phyloP scores from a whole-genome alignment of 164 flowering plant genomes.

The Platanus orientalis region DNA sequence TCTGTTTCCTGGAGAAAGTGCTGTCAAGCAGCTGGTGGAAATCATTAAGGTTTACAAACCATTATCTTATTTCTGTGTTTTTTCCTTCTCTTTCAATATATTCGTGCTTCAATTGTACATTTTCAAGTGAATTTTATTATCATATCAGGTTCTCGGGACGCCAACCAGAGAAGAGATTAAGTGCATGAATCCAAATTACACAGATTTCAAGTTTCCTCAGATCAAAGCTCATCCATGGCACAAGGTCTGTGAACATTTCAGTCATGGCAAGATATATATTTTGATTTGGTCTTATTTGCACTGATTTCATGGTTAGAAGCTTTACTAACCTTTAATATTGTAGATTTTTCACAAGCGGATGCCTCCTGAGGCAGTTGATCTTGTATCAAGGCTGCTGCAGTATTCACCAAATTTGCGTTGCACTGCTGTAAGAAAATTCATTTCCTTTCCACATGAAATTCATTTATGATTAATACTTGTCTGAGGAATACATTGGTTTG shows the following conservation, averaged over 20 bases:
- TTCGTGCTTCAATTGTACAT: background rate
- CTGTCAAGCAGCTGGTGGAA: conserved; percentile 88
- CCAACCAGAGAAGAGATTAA: conserved; percentile 97
- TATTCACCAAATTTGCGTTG: conserved; percentile 90
- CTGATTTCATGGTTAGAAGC: background rate
- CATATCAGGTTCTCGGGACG: conserved; percentile 71
- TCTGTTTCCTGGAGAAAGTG: conserved; percentile 86
- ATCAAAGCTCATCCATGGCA: conserved; percentile 98
- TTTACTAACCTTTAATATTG: conserved; percentile 8
- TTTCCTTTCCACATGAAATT: background rate
- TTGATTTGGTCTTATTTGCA: conserved; percentile 3
- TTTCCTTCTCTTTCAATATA: background rate
- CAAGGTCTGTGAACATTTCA: conserved; percentile 50
- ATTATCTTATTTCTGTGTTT: background rate
- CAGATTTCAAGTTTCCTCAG: conserved; percentile 90
- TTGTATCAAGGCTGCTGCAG: conserved; percentile 92
- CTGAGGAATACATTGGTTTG: too few species aligned
- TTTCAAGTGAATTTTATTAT: background rate
- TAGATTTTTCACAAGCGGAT: conserved; percentile 81
- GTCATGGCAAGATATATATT: background rate
- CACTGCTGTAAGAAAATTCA: conserved; percentile 65
- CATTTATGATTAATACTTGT: too few species aligned
- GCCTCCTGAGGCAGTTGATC: conserved; percentile 96
- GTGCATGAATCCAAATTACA: conserved; percentile 97
- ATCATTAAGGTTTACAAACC: conserved; percentile 63